Evolutionary conservation across 345 rosid genomes (phyloP), one percentile per base, ranked within the genome.

Genomic region (Camelina sativa): DNA sequence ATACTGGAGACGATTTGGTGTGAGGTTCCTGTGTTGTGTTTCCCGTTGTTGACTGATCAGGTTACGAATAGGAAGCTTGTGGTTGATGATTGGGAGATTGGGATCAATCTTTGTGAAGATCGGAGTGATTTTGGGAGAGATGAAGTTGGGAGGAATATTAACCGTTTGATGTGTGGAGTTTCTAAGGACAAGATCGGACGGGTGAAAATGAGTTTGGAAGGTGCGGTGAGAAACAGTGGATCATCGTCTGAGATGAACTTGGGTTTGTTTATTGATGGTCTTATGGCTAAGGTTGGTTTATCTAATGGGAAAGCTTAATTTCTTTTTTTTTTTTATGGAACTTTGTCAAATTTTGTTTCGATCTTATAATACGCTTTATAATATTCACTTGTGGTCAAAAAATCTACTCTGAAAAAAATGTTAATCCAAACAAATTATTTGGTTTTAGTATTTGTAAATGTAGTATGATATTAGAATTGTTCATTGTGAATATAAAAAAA

Each of bases 71-170:
- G 97, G 76, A 94, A 88, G 79, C 78, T 91, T 25, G 91, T 80
- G 69, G 97, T 89, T 37, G 91, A 86, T 69, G 95, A 94, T 73
- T 94, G 96, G 97, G 85, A 79, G 73, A 81, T 85, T 8, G 98
- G 96, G 63, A 78, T 87, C 60, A 87, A 90, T 73, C 71, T 94
- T 73, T 67, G 82, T 25, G 73, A 78, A 20, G 76, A 85, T 44
- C 55, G 53, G 51, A 76, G 46, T 12, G 8, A 25, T 40, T 48
- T 85, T 64, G 79, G 70, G 0, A 82, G 73, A 63, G 85, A 84
- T 35, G 85, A 88, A 16, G 87, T 85, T 38, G 54, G 70, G 6
- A 54, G 19, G 22, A 90, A 84, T 34, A 69, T 88, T 43, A 66
- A 66, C 68, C 79, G 81, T 82, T 58, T 84, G 85, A 86, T 90